Percentiles rank a stretch among this genome's conserved stretches.
Evolutionary conservation across 805 yeast species (phyloP).

Genomic region (Maudiozyma serrabonitensis): DNA sequence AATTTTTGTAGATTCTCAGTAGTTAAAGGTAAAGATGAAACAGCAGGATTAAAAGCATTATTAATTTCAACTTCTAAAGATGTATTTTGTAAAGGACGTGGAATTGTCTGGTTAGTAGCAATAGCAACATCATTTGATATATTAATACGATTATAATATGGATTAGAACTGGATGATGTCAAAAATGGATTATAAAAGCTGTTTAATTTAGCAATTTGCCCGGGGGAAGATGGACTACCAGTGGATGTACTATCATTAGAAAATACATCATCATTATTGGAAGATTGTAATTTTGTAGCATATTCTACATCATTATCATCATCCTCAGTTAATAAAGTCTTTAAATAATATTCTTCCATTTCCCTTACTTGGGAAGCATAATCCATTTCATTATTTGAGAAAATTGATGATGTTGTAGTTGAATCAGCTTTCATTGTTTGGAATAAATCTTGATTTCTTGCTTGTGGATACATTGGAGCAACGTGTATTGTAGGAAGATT

Average conservation of each 20-base stretch:
- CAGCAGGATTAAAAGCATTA: constrained; percentile 14
- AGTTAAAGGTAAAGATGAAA: constrained; percentile 21
- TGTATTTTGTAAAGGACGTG: not conserved
- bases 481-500: not conserved
- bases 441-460: not conserved
- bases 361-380: constrained; percentile 21
- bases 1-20: constrained; percentile 23
- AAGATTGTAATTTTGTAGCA: not conserved
- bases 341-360: constrained; percentile 28
- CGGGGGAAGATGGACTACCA: not conserved
- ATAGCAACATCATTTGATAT: too few relatives aligned
- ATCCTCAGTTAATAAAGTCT: constrained; percentile 22
- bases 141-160: not conserved
- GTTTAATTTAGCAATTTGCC: not conserved
- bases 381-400: constrained; percentile 18
- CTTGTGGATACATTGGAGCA: not conserved
- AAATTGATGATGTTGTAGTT: constrained; percentile 12
- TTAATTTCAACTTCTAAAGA: constrained; percentile 24
- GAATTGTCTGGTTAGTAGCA: not conserved
- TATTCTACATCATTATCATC: not conserved
- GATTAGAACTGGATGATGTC: not conserved
- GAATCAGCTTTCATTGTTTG: not conserved
- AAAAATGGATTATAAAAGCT: not conserved
- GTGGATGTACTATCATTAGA: not conserved
- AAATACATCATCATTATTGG: not conserved